Conservation (phyloP, 2,329 filamentous ascomycete genomes). For the Coniochaeta ligniaria region DNA sequence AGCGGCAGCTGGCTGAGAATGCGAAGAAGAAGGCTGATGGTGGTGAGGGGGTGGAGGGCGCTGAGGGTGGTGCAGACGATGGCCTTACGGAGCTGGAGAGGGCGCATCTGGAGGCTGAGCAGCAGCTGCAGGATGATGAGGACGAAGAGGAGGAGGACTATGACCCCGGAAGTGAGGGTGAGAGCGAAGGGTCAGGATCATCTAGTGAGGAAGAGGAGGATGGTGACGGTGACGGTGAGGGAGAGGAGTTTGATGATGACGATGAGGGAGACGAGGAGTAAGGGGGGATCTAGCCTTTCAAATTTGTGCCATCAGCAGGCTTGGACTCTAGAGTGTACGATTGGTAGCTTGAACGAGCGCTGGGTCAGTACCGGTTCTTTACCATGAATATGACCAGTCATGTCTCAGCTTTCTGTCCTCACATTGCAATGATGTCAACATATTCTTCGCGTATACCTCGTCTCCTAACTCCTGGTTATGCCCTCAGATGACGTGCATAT, state of each 20-base stretch:
- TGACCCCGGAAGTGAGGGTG: conserved; percentile 53
- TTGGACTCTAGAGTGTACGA: background rate
- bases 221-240: conserved; percentile 35
- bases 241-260: conserved; percentile 30
- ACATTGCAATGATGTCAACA: background rate
- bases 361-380: background rate
- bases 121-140: conserved; percentile 50
- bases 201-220: conserved; percentile 45
- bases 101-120: conserved; percentile 43
- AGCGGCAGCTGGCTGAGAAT: conserved; percentile 55
- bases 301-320: background rate
- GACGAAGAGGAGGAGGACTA: conserved; percentile 62
- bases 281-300: background rate
- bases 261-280: conserved; percentile 17
- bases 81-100: conserved; percentile 41
- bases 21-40: conserved; percentile 33
- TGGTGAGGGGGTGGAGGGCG: conserved; percentile 22
- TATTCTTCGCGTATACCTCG: background rate
- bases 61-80: conserved; percentile 23
- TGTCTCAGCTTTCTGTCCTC: background rate
- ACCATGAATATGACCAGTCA: background rate
- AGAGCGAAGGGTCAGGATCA: conserved; percentile 48
- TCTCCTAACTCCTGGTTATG: background rate
- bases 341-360: background rate
- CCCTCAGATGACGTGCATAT: background rate